Evolutionary conservation across 306 rosid species (phyloP).

Genomic region (Sechiopsis laciniata): DNA sequence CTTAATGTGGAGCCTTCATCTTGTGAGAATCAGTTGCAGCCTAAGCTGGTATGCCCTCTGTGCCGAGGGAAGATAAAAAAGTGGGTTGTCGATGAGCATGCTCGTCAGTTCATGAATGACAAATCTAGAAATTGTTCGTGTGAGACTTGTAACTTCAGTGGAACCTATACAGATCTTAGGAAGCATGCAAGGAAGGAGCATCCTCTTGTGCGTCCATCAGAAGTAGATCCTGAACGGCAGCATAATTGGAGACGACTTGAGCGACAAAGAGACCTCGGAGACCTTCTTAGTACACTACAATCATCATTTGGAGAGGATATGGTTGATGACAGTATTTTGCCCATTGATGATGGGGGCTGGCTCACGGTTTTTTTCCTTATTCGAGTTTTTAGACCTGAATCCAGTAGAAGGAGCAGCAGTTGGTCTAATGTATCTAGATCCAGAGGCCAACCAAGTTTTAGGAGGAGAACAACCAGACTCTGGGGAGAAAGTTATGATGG

Average conservation of each 20-base stretch:
- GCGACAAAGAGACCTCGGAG: slow-evolving; percentile 92
- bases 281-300: slow-evolving; percentile 83
- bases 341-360: slow-evolving; percentile 76
- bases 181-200: slow-evolving; percentile 91
- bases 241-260: slow-evolving; percentile 89
- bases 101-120: slow-evolving; percentile 86
- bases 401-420: slow-evolving; percentile 47
- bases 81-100: slow-evolving; percentile 73
- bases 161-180: slow-evolving; percentile 81
- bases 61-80: slow-evolving; percentile 86
- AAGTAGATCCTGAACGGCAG: slow-evolving; percentile 82
- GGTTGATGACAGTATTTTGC: slow-evolving; percentile 57
- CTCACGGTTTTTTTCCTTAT: slow-evolving; percentile 81
- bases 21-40: slow-evolving; percentile 52
- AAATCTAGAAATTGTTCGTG: slow-evolving; percentile 84
- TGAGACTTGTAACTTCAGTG: slow-evolving; percentile 71
- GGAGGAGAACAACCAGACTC: slow-evolving; percentile 63
- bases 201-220: slow-evolving; percentile 83
- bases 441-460: slow-evolving; percentile 61
- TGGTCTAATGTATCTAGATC: slow-evolving; percentile 64
- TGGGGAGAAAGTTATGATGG: slow-evolving; percentile 84
- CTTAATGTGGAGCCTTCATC: slow-evolving; percentile 42
- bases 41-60: slow-evolving; percentile 76
- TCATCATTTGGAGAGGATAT: slow-evolving; percentile 74
- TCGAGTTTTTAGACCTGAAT: slow-evolving; percentile 62